Conservation (phyloP, 1,139 yeast genomes). For the Kodamaea sp. region DNA sequence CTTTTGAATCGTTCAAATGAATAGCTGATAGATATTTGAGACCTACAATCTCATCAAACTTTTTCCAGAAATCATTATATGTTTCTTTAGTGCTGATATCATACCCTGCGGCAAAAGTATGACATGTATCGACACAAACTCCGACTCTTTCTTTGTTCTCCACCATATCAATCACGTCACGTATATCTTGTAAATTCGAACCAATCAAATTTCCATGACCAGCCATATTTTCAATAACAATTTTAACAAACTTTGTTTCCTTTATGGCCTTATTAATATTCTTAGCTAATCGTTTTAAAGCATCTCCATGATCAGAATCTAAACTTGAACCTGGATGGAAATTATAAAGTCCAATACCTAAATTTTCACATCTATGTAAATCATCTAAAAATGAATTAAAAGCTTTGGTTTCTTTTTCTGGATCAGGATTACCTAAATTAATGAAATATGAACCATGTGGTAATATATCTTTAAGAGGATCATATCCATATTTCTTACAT, state of each 20-base stretch:
- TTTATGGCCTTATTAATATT: slow-evolving; percentile 75
- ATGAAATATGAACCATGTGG: slow-evolving; percentile 96
- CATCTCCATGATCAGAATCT: slow-evolving; percentile 63
- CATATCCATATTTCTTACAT: slow-evolving; percentile 61
- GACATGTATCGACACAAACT: slow-evolving; percentile 94
- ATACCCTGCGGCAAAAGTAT: slow-evolving; percentile 93
- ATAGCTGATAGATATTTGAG: slow-evolving; percentile 70
- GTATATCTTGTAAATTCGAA: slow-evolving; percentile 70
- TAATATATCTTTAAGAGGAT: slow-evolving; percentile 71
- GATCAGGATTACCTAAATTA: slow-evolving; percentile 87
- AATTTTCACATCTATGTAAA: slow-evolving; percentile 75
- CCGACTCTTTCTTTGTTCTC: slow-evolving; percentile 82
- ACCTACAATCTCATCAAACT: slow-evolving; percentile 74
- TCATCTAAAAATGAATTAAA: slow-evolving; percentile 83
- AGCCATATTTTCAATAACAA: slow-evolving; percentile 96
- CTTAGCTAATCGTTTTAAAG: slow-evolving; percentile 65
- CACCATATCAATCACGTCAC: slow-evolving; percentile 68
- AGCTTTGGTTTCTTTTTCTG: slow-evolving; percentile 72
- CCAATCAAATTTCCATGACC: slow-evolving; percentile 94
- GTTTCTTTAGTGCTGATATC: slow-evolving; percentile 62
- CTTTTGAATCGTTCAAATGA: slow-evolving; percentile 92
- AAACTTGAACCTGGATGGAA: slow-evolving; percentile 94
- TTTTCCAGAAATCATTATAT: slow-evolving; percentile 65
- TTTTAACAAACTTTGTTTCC: slow-evolving; percentile 73
- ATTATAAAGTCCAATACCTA: slow-evolving; percentile 83